These are phyloP conservation scores for Fusarium circinatum DNA, from an alignment of 2,329 filamentous ascomycete genomes.

Conservation along the genomic window DNA sequence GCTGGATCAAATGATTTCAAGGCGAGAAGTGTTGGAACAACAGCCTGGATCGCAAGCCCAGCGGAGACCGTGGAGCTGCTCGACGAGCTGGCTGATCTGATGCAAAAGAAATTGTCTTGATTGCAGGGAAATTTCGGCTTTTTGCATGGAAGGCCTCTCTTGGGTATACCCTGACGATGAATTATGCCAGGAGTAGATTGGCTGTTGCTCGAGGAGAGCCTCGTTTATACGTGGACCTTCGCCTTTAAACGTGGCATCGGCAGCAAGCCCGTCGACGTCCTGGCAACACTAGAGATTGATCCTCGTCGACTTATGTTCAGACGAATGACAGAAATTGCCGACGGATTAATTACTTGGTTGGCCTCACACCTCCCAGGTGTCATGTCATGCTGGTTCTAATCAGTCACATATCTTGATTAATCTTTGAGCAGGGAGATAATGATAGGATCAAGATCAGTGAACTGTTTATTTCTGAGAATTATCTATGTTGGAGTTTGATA, in stretches of 20 bases:
- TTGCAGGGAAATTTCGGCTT: neutral
- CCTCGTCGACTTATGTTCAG: neutral
- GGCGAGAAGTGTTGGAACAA: constrained; percentile 88
- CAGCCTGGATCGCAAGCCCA: constrained; percentile 96
- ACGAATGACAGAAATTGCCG: neutral
- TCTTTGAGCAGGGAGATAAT: neutral
- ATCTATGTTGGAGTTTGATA: neutral
- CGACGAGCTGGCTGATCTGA: constrained; percentile 78
- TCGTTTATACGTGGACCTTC: neutral
- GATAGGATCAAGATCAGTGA: neutral
- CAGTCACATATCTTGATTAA: neutral
- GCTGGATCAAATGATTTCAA: constrained; percentile 98
- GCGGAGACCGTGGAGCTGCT: constrained; percentile 88
- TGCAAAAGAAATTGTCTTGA: constrained; percentile 50
- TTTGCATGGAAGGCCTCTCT: neutral
- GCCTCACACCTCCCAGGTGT: neutral
- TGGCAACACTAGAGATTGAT: neutral
- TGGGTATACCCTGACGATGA: neutral
- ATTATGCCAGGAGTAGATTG: neutral
- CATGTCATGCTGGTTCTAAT: neutral
- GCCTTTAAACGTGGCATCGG: neutral
- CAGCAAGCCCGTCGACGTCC: neutral
- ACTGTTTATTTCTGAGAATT: neutral
- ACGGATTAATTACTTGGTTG: neutral
- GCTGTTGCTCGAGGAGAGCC: neutral